A percentile compares a stretch with the other conserved stretches of the same genome.
These are phyloP conservation scores for Chytriomyces confervae DNA, from an alignment of 192 early-diverging fungal genomes.

Conservation along the genomic window DNA sequence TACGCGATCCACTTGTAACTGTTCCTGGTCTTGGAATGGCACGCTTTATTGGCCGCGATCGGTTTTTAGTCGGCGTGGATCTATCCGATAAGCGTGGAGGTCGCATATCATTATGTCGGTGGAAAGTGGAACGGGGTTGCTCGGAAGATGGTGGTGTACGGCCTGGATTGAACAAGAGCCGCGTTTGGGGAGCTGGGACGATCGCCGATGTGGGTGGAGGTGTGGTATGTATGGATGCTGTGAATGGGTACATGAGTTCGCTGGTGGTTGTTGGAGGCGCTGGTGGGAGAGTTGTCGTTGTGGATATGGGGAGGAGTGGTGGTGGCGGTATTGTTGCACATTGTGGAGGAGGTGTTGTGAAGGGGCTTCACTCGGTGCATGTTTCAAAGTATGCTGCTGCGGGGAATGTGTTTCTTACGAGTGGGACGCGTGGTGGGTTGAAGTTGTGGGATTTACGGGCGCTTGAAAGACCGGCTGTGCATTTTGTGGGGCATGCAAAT, in stretches of 20 bases:
- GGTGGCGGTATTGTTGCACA: slow-evolving; percentile 26
- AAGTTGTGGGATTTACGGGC: slow-evolving; percentile 49
- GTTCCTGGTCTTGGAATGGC: neutral
- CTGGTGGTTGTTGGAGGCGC: neutral
- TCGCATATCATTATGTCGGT: neutral
- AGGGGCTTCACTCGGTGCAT: slow-evolving; percentile 9
- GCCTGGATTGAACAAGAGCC: slow-evolving; percentile 27
- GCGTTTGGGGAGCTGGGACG: neutral
- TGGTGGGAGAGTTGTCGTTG: slow-evolving; percentile 4
- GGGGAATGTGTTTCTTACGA: slow-evolving; percentile 16
- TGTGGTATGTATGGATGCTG: slow-evolving; percentile 14
- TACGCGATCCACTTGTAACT: slow-evolving; percentile 10
- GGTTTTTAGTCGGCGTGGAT: neutral
- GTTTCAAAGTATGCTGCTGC: neutral
- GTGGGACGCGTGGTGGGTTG: slow-evolving; percentile 35
- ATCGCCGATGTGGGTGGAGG: neutral
- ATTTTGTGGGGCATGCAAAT: slow-evolving; percentile 49
- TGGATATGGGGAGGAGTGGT: slow-evolving; percentile 6
- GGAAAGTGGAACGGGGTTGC: neutral
- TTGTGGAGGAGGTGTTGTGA: slow-evolving; percentile 18
- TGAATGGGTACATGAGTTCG: neutral
- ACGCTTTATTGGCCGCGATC: neutral
- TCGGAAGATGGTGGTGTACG: neutral
- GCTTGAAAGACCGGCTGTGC: slow-evolving; percentile 20
- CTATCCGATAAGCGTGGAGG: neutral